Conservation (phyloP, 441 rosid species). For the Adansonia rubrostipa region DNA sequence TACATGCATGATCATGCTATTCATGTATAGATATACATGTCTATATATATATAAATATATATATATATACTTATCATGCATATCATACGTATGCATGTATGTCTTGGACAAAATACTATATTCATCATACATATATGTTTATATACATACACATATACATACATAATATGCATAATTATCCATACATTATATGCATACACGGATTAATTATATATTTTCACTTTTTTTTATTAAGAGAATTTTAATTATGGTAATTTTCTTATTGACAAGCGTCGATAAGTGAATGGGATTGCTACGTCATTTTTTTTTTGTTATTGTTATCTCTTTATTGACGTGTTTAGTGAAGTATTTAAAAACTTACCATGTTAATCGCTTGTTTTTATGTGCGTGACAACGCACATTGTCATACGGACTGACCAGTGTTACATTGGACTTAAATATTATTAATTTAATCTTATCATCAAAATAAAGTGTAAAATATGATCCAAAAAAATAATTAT, state of each 20-base stretch:
- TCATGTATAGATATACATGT: background rate
- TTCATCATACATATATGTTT: background rate
- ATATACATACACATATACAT: background rate
- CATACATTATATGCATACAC: background rate
- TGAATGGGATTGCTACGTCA: no score
- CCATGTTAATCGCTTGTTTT: constrained; percentile 19
- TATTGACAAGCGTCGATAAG: no score
- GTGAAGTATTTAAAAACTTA: background rate
- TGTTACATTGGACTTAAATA: constrained; percentile 5
- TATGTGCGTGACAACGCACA: background rate
- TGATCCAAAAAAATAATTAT: background rate
- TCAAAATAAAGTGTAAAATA: background rate
- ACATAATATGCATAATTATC: background rate
- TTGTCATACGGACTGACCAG: background rate
- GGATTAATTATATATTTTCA: background rate
- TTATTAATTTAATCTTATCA: background rate
- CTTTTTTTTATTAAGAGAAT: no score
- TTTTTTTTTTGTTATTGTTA: background rate
- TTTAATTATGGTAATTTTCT: background rate
- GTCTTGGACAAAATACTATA: background rate
- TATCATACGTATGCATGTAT: constrained; percentile 14
- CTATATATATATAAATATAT: background rate
- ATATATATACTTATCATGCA: no score
- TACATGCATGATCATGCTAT: background rate
- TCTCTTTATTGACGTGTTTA: background rate